Base-by-base conservation (phyloP, 108 stramenopile genomes). In the Cylindrotheca closterium region DNA sequence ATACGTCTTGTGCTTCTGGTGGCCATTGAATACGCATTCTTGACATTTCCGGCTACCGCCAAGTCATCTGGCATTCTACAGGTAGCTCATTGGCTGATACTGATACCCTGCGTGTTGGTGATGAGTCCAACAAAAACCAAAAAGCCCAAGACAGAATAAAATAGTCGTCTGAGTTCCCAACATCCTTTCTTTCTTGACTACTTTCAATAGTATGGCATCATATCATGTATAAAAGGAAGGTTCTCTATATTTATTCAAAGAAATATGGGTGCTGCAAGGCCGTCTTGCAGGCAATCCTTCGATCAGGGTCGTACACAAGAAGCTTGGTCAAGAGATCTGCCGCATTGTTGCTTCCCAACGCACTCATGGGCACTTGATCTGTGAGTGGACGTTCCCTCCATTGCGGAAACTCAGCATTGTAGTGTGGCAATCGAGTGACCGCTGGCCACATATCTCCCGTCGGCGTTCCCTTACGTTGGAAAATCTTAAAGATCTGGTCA, bases 391-490 rank as follows among this genome's bases (percentile, higher is more conserved):
- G 74, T 66, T 89, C 85, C 28, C 76, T 72, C 94, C 94, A 96
- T 61, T 84, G 79, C 4, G 96, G 96, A 71, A 98, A 96, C 55
- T 91, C 84, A 1, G 84, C 83, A 66, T 92, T 89, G 74, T 88
- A 96, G 81, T 98, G 84, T 10, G 96, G 95, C 53, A 99, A 74
- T 27, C 85, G 64, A n/a, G 78, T 65, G 15, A 95, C 82, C 30
- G 87, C 92, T 12, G 92, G 95, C 97, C 97, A 98, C 59, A 64
- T 73, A 48, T 67, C 80, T 58, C 81, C 79, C 3, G 86, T 95
- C 19, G 98, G 99, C 15, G 99, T 99, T 30, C 93, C 93, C 45
- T 88, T 75, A 8, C 88, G 75, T 63, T 93, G 87, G 62, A 96
- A 93, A 67, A 96, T 94, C 51, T 91, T 89, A 68, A 90, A 88